Base-by-base conservation (phyloP, 129 eudicot genomes). In the Dittrichia graveolens region DNA sequence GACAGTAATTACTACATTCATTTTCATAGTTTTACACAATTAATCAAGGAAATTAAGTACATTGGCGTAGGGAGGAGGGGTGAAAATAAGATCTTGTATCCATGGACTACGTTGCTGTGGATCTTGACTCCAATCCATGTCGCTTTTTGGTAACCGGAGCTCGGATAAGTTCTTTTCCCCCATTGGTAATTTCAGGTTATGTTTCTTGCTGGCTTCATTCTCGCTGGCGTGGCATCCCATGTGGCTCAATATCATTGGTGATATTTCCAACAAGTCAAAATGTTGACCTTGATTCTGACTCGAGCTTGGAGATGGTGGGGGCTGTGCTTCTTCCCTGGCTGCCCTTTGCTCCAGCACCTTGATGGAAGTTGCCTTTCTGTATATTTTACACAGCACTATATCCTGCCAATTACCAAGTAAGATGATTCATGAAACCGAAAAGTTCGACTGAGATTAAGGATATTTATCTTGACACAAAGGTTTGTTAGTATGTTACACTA, bases 311-410 rank as follows among this genome's bases (percentile, higher is more conserved):
- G 83, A 55, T 9, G 85, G 57, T n/a, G 77, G 56, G 10, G 64
- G 64, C 14, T 52, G 74, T 52, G 73, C 38, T 61, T 72, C 87
- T 69, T 81, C 88, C 86, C 81, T 75, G 34, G 92, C 89, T 44
- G 95, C 97, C 64, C 89, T 85, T 64, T 91, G 88, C 81, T 91
- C 97, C 77, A 88, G 66, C 65, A 61, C 85, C 82, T 88, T 89
- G 80, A 88, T 69, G 12, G 93, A 89, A 53, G 93, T 89, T 65
- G 97, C 97, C 82, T 91, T 91, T 73, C 88, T 83, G 75, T 91
- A 91, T 76, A 86, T 78, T 77, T 91, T 91, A 52, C 97, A 88
- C 70, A 88, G 39, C 48, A 88, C 97, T 53, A 82, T 84, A 48
- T 91, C 95, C 90, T 89, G 91, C 81, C 44, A 50, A 35, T 40